Base-by-base conservation (phyloP, 2,329 filamentous ascomycete genomes). In the Alternaria rosae region DNA sequence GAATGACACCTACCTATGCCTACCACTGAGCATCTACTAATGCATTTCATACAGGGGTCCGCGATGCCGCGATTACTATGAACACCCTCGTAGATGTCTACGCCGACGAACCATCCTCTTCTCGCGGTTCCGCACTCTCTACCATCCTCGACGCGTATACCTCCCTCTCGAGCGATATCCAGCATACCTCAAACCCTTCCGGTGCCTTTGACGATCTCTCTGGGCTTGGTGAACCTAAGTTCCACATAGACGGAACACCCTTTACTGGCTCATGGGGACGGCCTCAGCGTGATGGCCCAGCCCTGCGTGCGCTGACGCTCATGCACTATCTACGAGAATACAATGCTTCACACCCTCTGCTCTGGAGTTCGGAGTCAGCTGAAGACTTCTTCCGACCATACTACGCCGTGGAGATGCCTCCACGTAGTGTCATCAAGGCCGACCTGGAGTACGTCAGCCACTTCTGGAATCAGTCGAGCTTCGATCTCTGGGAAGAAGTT, bases 401-500 rank as follows among this genome's bases (percentile, higher is more conserved):
- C 41, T 83, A 83, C 55, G 65, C 78, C n/a, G 62, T 76, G 4
- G 66, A 67, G 23, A 65, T 80, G 68, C 71, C 79, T 23, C 71
- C 78, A 32, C 66, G 76, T 60, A 78, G 78, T 70, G 69, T 81
- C 32, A 81, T 83, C 61, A 82, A 83, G 64, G 80, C 80, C 0
- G 81, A 83, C 64, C 67, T 83, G 12, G 81, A 83, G 54, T 83
- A 83, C 58, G 76, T 81, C 5, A 76, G 77, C 15, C 77, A 80
- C 41, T 76, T 71, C 67, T 83, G 81, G 81, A 78, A 79, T 26
- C 67, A 78, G 26, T 74, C 71, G 6, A 75, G 80, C 6, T 83
- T 83, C 55, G 81, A 83, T 61, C 70, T 82, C 2, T 83, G 81
- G 81, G 81, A 83, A 56, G 81, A 83, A 65, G 76, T 82, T n/a